A percentile compares a stretch with the other conserved stretches of the same genome.
Evolutionary conservation across 1,139 yeast genomes (phyloP).

Genomic region (Yarrowia galli): DNA sequence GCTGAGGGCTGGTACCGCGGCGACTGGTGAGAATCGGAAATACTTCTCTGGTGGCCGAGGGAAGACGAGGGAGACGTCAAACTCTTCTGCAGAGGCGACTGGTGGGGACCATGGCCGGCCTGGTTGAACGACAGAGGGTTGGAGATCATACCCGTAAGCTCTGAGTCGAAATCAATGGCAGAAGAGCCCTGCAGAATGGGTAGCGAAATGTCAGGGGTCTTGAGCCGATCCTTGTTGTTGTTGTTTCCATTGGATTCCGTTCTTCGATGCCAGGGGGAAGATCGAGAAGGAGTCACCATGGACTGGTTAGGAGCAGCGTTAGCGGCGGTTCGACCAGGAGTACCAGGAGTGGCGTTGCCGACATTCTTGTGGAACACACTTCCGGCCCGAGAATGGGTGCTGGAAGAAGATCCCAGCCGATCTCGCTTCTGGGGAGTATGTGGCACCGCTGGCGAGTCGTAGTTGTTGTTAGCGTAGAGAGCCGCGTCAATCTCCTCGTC

Average conservation of each 20-base stretch:
- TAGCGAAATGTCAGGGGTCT: slow-evolving; percentile 41
- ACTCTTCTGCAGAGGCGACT: slow-evolving; percentile 39
- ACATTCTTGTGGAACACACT: slow-evolving; percentile 26
- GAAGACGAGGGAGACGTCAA: neutral
- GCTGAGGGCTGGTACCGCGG: slow-evolving; percentile 11
- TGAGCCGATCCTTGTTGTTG: slow-evolving; percentile 15
- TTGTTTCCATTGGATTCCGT: neutral
- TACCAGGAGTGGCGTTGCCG: slow-evolving; percentile 10
- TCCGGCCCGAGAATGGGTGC: slow-evolving; percentile 20
- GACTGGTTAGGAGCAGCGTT: slow-evolving; percentile 5
- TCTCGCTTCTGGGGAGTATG: slow-evolving; percentile 37
- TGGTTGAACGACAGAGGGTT: slow-evolving; percentile 35
- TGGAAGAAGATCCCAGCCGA: slow-evolving; percentile 25
- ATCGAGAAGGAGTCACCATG: slow-evolving; percentile 24
- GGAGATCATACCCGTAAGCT: slow-evolving; percentile 21
- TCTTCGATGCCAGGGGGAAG: slow-evolving; percentile 24
- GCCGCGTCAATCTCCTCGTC: slow-evolving; percentile 34
- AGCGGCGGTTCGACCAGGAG: slow-evolving; percentile 12
- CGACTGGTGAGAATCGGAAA: slow-evolving; percentile 31
- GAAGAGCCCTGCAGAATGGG: slow-evolving; percentile 41
- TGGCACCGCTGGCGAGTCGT: slow-evolving; percentile 10
- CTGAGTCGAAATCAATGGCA: slow-evolving; percentile 38
- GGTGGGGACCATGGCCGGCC: neutral
- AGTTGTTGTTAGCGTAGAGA: slow-evolving; percentile 21
- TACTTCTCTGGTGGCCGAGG: slow-evolving; percentile 21